A percentile compares a stretch with the other conserved stretches of the same genome.
phyloP scores from a whole-genome alignment of 2,329 filamentous ascomycete genomes.

The Colletotrichum tabaci region DNA sequence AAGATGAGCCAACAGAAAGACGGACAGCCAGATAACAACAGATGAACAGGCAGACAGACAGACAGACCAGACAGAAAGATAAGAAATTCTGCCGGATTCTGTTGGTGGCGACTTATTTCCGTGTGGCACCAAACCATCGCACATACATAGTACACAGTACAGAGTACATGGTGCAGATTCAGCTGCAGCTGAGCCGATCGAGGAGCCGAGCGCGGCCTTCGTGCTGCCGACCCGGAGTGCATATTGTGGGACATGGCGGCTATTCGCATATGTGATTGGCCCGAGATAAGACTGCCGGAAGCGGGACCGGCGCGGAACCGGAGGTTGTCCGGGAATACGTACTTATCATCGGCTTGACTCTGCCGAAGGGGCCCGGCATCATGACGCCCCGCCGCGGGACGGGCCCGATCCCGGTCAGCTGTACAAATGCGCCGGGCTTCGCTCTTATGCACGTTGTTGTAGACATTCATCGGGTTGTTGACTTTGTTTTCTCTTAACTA shows the following conservation, averaged over 20 bases:
- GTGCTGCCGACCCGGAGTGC: conserved; percentile 29
- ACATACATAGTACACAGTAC: no score
- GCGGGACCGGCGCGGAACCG: conserved; percentile 31
- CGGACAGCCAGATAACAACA: no score
- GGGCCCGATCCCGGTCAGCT: conserved; percentile 25
- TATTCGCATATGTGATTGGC: conserved; percentile 10
- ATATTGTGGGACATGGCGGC: conserved; percentile 13
- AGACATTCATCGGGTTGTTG: background rate
- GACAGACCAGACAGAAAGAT: background rate
- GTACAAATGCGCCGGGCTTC: background rate
- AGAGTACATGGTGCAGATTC: no score
- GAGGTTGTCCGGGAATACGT: conserved; percentile 11
- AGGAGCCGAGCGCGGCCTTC: conserved; percentile 39
- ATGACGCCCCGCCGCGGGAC: conserved; percentile 30
- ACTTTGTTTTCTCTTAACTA: background rate
- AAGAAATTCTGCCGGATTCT: background rate
- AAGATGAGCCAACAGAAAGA: background rate
- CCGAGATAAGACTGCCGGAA: conserved; percentile 23
- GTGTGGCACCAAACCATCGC: conserved; percentile 4
- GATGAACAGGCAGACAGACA: background rate
- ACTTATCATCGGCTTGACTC: conserved; percentile 28
- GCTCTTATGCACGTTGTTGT: background rate
- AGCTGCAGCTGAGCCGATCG: conserved; percentile 8
- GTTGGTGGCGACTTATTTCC: conserved; percentile 5
- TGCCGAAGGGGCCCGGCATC: conserved; percentile 11